Conservation (phyloP, 2,329 filamentous ascomycete species). For the Cladophialophora yegresii region DNA sequence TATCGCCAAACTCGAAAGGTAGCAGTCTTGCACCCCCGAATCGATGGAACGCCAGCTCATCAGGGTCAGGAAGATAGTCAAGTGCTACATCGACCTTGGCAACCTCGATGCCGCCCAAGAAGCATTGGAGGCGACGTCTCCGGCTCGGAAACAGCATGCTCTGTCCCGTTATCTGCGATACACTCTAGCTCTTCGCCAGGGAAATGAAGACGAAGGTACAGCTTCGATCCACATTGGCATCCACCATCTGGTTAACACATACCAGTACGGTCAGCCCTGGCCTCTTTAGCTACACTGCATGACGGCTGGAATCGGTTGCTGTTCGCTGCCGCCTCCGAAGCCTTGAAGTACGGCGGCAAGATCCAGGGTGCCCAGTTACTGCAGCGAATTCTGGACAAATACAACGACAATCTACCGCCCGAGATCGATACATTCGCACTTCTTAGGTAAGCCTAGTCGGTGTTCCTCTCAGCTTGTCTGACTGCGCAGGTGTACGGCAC, state of each 20-base stretch:
- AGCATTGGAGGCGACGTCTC: conserved; percentile 61
- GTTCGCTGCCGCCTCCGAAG: conserved; percentile 78
- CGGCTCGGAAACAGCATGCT: conserved; percentile 61
- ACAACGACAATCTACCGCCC: conserved; percentile 51
- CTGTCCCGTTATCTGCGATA: conserved; percentile 67
- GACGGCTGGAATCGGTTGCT: conserved; percentile 62
- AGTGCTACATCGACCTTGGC: conserved; percentile 65
- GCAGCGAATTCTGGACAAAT: conserved; percentile 61
- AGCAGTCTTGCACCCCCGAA: not conserved
- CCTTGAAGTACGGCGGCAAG: conserved; percentile 66
- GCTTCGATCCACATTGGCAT: not conserved
- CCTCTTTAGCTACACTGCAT: conserved; percentile 25
- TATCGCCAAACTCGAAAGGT: conserved; percentile 67
- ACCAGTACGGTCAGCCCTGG: conserved; percentile 22
- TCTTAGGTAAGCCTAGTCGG: conserved; percentile 42
- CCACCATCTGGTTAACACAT: not conserved
- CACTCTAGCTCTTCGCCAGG: conserved; percentile 65
- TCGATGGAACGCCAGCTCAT: conserved; percentile 37
- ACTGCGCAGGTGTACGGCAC: conserved; percentile 46
- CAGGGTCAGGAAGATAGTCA: conserved; percentile 66
- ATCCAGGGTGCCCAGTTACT: conserved; percentile 61
- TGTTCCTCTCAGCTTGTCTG: not conserved
- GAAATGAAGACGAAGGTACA: conserved; percentile 47
- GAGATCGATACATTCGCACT: conserved; percentile 64
- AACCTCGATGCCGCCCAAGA: conserved; percentile 53